Evolutionary conservation across 768 basidiomycete species (phyloP).

Genomic region (Auricularia sp.): DNA sequence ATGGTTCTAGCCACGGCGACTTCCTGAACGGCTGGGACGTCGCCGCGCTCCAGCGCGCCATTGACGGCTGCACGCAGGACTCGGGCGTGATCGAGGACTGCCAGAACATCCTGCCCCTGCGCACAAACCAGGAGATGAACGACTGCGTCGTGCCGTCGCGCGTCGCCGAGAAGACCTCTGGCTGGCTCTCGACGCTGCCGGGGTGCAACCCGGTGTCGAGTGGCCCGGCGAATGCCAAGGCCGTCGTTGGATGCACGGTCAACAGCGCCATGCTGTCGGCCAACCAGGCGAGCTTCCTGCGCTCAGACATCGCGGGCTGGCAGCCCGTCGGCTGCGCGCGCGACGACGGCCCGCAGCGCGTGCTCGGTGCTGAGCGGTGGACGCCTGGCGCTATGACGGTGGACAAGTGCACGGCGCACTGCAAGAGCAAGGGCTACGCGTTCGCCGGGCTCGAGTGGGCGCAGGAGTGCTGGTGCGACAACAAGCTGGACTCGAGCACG

Average conservation of each 20-base stretch:
- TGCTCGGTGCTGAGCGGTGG: not conserved
- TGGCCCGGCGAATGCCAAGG: slow-evolving; percentile 4
- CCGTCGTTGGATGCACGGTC: not conserved
- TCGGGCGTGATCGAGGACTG: slow-evolving; percentile 16
- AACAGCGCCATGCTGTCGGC: not conserved
- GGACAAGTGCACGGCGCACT: slow-evolving; percentile 21
- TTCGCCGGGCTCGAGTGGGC: slow-evolving; percentile 23
- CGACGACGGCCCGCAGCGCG: slow-evolving; percentile 1
- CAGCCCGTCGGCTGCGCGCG: slow-evolving; percentile 8
- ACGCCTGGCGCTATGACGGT: slow-evolving; percentile 16
- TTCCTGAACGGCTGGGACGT: slow-evolving; percentile 15
- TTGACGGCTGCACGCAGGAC: slow-evolving; percentile 14
- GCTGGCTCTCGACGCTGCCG: slow-evolving; percentile 10
- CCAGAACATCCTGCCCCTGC: slow-evolving; percentile 12
- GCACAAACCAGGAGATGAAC: slow-evolving; percentile 2
- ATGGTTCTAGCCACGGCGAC: not conserved
- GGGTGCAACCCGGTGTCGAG: slow-evolving; percentile 16
- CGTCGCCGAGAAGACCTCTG: slow-evolving; percentile 12
- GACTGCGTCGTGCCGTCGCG: slow-evolving; percentile 11
- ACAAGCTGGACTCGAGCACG: slow-evolving; percentile 11
- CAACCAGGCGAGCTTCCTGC: slow-evolving; percentile 4
- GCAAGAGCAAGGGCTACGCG: slow-evolving; percentile 21
- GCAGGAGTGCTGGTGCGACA: slow-evolving; percentile 22
- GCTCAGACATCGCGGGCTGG: slow-evolving; percentile 1
- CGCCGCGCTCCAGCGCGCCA: slow-evolving; percentile 11